Percentiles rank a stretch among this genome's conserved stretches.
Evolutionary conservation across 116 monocot genomes (phyloP).

Genomic region (Iris pallida): DNA sequence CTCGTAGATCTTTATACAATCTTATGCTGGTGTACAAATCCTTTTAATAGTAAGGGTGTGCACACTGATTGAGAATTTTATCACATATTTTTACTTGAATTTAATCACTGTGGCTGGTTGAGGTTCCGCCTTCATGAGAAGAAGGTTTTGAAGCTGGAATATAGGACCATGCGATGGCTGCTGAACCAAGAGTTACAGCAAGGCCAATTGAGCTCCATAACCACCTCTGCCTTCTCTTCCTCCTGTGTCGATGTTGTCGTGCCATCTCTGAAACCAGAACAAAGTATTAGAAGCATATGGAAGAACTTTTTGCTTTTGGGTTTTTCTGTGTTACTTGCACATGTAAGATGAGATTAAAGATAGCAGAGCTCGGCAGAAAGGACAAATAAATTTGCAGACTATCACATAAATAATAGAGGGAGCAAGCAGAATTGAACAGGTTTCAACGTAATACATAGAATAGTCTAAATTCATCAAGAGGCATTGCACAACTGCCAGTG

Average conservation of each 20-base stretch:
- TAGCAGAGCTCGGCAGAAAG: too few relatives aligned
- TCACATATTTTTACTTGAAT: too few relatives aligned
- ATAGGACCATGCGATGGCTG: conserved; percentile 60
- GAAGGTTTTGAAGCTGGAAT: conserved; percentile 31
- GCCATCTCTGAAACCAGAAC: conserved; percentile 49
- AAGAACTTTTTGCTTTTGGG: too few relatives aligned
- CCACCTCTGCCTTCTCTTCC: conserved; percentile 73
- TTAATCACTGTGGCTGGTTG: conserved; percentile 5
- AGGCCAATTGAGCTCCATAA: conserved; percentile 65
- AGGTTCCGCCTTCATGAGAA: conserved; percentile 9
- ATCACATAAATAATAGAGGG: too few relatives aligned
- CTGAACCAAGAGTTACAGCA: conserved; percentile 39
- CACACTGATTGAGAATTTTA: neutral
- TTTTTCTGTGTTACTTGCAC: too few relatives aligned
- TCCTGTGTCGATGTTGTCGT: conserved; percentile 36
- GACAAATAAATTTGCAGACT: too few relatives aligned
- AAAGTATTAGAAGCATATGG: neutral
- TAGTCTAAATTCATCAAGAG: too few relatives aligned
- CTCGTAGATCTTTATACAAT: neutral
- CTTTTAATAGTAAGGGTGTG: neutral
- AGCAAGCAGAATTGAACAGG: too few relatives aligned
- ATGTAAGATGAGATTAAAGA: too few relatives aligned
- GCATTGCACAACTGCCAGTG: too few relatives aligned
- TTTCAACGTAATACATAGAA: too few relatives aligned
- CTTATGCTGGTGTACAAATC: neutral